Evolutionary conservation across 2,329 filamentous ascomycete species (phyloP).

Genomic region (Cadophora gregata): DNA sequence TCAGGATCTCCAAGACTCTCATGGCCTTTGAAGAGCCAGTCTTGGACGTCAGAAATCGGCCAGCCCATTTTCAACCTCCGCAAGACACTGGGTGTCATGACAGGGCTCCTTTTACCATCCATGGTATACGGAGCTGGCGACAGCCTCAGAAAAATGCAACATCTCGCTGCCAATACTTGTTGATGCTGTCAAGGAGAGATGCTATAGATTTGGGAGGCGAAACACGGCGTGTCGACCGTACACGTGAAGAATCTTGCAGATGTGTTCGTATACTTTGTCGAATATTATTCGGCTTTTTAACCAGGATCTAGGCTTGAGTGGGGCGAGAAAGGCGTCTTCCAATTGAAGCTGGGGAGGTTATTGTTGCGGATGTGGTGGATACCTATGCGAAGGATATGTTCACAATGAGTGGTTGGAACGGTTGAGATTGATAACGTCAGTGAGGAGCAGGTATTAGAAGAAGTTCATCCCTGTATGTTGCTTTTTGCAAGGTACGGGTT

Average conservation of each 20-base stretch:
- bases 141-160: conserved; percentile 56
- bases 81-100: conserved; percentile 49
- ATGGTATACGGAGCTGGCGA: conserved; percentile 60
- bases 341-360: conserved; percentile 58
- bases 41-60: conserved; percentile 60
- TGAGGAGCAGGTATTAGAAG: conserved; percentile 22
- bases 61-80: conserved; percentile 53
- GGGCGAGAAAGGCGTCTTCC: conserved; percentile 61
- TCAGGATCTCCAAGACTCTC: conserved; percentile 50
- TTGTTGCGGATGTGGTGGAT: conserved; percentile 55
- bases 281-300: conserved; percentile 52
- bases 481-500: conserved; percentile 33
- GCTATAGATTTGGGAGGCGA: conserved; percentile 57
- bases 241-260: conserved; percentile 59
- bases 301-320: conserved; percentile 49
- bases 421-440: conserved; percentile 30
- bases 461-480: conserved; percentile 29
- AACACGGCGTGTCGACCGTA: conserved; percentile 55
- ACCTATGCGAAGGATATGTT: conserved; percentile 53
- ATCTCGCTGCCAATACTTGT: conserved; percentile 55
- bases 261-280: conserved; percentile 56
- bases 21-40: conserved; percentile 51
- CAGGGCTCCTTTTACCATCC: conserved; percentile 62
- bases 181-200: conserved; percentile 50
- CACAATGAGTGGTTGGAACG: conserved; percentile 50